Base-by-base conservation (phyloP, 1,139 yeast species). In the Diutina rugosa region DNA sequence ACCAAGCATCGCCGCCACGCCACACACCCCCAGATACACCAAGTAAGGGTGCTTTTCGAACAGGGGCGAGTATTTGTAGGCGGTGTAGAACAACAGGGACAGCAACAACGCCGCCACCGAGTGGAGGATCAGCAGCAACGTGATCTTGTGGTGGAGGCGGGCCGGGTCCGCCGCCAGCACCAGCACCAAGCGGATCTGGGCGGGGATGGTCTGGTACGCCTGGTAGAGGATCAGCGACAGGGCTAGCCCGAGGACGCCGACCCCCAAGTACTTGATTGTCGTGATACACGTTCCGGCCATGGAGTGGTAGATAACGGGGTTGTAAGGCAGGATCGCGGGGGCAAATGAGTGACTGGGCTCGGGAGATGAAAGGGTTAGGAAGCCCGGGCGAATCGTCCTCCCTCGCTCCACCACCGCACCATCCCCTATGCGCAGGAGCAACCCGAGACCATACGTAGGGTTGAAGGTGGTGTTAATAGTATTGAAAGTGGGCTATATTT, bases 41-140 rank as follows among this genome's bases (percentile, higher is more conserved):
- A 81, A 74, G 63, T 80, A 81, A 7, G 85, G 85, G 66, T 81
- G 85, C 62, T 76, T 76, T 51, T 74, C 83, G 56, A 70, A 64
- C 7, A 67, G 60, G 10, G 79, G 72, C 10, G 84, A 72, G 58
- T 68, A 67, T 35, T 63, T 64, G 62, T 69, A 81, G 14, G 81
- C 81, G 61, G 73, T 61, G 46, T 69, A 63, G 38, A 41, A 52
- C 58, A 81, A 77, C 57, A 76, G 64, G 35, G 68, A 66, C 3
- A 79, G 59, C 4, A 80, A 69, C 30, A 77, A 55, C 2, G 72
- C 67, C 29, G 78, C 74, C 56, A 78, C 59, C 28, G 65, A 59
- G 56, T 73, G 69, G 46, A 69, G 57, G 9, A 68, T 57, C 60
- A 79, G 70, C 41, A 76, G 64, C 29, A 45, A 4, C 28, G 29